Evolutionary conservation across 2,329 filamentous ascomycete genomes (phyloP), one percentile per base, ranked within the genome.

Genomic region (Penicillium sp.): DNA sequence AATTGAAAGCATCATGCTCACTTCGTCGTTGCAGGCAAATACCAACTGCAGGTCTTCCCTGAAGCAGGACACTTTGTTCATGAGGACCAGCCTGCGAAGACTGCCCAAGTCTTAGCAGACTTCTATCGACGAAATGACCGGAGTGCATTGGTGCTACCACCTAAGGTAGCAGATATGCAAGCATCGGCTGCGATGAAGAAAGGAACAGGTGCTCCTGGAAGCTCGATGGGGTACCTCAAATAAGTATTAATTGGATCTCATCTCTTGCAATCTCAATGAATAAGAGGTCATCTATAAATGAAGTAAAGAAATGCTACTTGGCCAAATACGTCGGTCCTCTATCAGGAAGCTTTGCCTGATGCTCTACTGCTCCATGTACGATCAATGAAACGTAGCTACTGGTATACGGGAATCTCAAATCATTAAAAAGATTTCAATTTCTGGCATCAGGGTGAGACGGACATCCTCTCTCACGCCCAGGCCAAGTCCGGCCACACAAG

Each of bases 1-100:
- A 29, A 53, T 29, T 7, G 49, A 41, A 6, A n/a, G 8, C 14
- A 41, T 23, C 30, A 16, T 34, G n/a, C 32, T 42, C 2, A 47
- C 23, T 29, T 35, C 10, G 26, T 42, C 38, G 29, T 47, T 23
- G 6, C 39, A 72, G 79, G 92, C 5, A 97, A 97, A 80, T 99
- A 97, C 69, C 91, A 96, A 53, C 78, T 99, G 42, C 90, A 96
- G 64, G 92, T 99, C 7, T 89, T 97, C 65, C 92, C 94, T 0
- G 90, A 96, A 70, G 91, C 94, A 1, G 94, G 94, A 0, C 94
- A 99, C 72, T 99, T 99, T 67, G 85, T 99, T 52, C 94, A 99
- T 61, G 94, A 99, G 72, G 94, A 99, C 71, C 82, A 93, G 46
- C 92, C 94, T 0, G 89, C 91, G 67, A 95, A 93, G 78, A 95